Evolutionary conservation across 805 yeast genomes (phyloP).

Genomic region (fission yeast (Schizosaccharomyces pombe)): DNA sequence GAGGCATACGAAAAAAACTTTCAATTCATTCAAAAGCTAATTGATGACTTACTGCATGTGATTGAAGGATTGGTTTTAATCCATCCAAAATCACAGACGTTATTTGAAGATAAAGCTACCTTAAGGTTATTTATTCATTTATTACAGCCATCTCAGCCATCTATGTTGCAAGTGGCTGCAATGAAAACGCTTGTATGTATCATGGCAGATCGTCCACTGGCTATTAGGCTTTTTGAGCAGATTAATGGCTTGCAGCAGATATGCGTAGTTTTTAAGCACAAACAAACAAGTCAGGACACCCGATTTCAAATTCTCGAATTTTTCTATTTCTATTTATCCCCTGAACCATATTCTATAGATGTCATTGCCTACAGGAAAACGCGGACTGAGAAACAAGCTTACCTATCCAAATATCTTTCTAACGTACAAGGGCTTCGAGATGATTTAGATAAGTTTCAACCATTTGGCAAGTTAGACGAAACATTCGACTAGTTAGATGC

Average conservation of each 20-base stretch:
- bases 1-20: background rate
- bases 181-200: constrained; percentile 28
- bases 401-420: constrained; percentile 14
- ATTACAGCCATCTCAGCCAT: background rate
- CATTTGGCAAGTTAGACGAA: constrained; percentile 17
- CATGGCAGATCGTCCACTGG: constrained; percentile 23
- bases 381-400: constrained; percentile 16
- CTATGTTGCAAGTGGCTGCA: constrained; percentile 9
- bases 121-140: background rate
- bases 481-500: background rate
- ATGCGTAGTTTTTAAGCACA: constrained; percentile 16
- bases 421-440: constrained; percentile 16
- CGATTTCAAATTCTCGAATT: constrained; percentile 33
- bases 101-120: background rate
- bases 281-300: constrained; percentile 19
- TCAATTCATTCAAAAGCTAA: background rate
- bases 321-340: constrained; percentile 28
- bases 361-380: constrained; percentile 14
- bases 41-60: background rate
- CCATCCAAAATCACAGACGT: background rate
- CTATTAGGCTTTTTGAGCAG: constrained; percentile 26
- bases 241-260: constrained; percentile 25
- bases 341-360: constrained; percentile 18
- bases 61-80: constrained; percentile 1
- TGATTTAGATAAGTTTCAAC: constrained; percentile 17